These are phyloP conservation scores for Ogataea pilisensis DNA, from an alignment of 805 yeast genomes.

Conservation along the genomic window DNA sequence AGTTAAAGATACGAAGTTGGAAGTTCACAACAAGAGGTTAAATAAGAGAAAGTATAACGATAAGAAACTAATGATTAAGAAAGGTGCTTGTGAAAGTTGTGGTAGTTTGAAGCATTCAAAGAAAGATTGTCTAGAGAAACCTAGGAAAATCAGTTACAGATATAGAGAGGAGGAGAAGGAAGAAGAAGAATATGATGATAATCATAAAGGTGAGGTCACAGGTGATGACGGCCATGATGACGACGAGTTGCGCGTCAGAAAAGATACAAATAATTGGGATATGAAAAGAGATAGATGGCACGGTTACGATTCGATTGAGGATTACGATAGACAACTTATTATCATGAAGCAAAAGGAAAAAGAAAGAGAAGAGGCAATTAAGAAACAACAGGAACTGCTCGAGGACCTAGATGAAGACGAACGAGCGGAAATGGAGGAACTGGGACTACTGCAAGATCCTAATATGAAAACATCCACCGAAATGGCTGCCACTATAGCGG, in stretches of 20 bases:
- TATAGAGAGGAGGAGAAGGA: constrained; percentile 22
- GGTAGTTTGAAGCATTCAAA: constrained; percentile 48
- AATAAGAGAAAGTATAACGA: constrained; percentile 4
- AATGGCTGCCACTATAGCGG: constrained; percentile 6
- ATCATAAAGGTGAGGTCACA: constrained; percentile 18
- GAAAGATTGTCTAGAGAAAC: constrained; percentile 57
- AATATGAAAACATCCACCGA: constrained; percentile 17
- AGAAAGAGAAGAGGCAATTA: constrained; percentile 28
- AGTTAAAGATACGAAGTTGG: constrained; percentile 15
- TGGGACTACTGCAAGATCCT: constrained; percentile 30
- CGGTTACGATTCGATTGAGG: constrained; percentile 59
- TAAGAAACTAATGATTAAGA: constrained; percentile 9
- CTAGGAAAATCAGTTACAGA: constrained; percentile 38
- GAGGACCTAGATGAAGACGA: constrained; percentile 37
- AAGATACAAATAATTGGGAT: constrained; percentile 50
- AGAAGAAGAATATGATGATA: constrained; percentile 25
- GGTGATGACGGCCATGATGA: neutral
- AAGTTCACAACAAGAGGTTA: constrained; percentile 5
- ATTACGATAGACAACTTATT: constrained; percentile 49
- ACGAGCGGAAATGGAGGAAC: constrained; percentile 37
- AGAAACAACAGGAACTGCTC: constrained; percentile 14
- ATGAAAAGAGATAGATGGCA: constrained; percentile 78
- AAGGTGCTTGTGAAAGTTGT: constrained; percentile 53
- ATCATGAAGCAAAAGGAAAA: constrained; percentile 50
- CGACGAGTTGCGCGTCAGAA: constrained; percentile 15